Conservation (phyloP, 805 yeast genomes). For the Starmera caribaea region DNA sequence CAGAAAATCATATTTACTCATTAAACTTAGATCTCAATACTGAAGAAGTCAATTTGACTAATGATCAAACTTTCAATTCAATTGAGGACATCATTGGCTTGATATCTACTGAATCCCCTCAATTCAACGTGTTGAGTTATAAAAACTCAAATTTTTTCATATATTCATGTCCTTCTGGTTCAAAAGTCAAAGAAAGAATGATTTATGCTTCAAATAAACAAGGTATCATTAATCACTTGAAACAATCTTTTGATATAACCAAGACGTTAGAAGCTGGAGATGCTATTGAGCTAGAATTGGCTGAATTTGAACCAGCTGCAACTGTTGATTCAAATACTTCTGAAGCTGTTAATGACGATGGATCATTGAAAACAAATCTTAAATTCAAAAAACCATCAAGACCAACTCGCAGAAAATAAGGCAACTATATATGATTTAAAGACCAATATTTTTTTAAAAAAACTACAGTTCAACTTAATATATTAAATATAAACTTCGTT, state of each 20-base stretch:
- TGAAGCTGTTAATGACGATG: background rate
- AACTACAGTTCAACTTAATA: background rate
- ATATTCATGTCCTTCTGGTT: slow-evolving; percentile 84
- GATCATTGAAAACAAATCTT: slow-evolving; percentile 13
- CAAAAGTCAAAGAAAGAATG: slow-evolving; percentile 88
- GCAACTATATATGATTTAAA: too few relatives aligned
- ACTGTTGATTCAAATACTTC: slow-evolving; percentile 6
- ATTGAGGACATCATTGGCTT: slow-evolving; percentile 21
- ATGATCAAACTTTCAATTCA: slow-evolving; percentile 10
- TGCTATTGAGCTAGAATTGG: slow-evolving; percentile 52
- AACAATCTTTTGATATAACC: slow-evolving; percentile 23
- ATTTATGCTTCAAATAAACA: slow-evolving; percentile 75
- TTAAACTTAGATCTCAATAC: slow-evolving; percentile 38
- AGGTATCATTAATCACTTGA: slow-evolving; percentile 45
- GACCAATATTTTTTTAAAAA: too few relatives aligned
- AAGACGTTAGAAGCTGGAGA: slow-evolving; percentile 65
- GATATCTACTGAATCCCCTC: slow-evolving; percentile 39
- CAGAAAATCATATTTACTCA: slow-evolving; percentile 28
- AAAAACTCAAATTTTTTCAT: slow-evolving; percentile 45
- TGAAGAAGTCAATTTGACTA: slow-evolving; percentile 38
- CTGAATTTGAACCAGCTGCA: slow-evolving; percentile 28
- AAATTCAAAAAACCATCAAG: slow-evolving; percentile 59
- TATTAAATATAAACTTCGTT: background rate
- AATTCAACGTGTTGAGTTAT: slow-evolving; percentile 45
- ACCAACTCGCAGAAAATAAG: slow-evolving; percentile 43